Evolutionary conservation across 2,329 filamentous ascomycete genomes (phyloP), one percentile per base, ranked within the genome.

Genomic region (Uncinocarpus reesii): DNA sequence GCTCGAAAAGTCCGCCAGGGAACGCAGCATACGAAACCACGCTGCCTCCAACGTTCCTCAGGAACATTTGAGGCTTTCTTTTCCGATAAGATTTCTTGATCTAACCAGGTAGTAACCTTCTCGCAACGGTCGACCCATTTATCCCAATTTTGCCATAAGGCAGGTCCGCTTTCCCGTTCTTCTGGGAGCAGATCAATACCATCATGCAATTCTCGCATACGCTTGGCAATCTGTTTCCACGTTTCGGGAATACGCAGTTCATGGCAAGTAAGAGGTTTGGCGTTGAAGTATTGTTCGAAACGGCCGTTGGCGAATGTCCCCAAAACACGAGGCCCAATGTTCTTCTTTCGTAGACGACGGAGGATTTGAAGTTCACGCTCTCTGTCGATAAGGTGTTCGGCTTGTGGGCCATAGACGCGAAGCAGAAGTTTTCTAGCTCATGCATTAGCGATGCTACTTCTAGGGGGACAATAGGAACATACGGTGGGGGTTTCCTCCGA

Each of bases 201-300:
- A 45, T 95, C 86, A 59, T 98, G 92, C 29, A 98, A 75, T 65
- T 98, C 92, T 53, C 89, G 78, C 87, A 98, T 95, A 43, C 92
- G 85, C 72, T 96, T 96, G 10, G 92, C 90, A 60, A 98, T 98
- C 62, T 95, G 86, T 60, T 79, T 84, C 28, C 85, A 93, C 0
- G 86, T 95, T 42, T 87, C 85, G 0, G 86, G 78, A 26, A 86
- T 79, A 31, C 86, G 82, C 38, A 98, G 68, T 55, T 94, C 85
- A 21, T 77, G 72, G 0, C 83, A 75, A 0, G 82, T 90, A 35
- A 98, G 75, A 0, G 92, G 82, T 31, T 79, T 79, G 0, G 92
- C 88, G 61, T 95, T 80, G 62, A 95, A 85, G 62, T 82, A 96
- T 64, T 98, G 84, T 67, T 98, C 92, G 56, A 98, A 98, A 4